A percentile compares a stretch with the other conserved stretches of the same genome.
These are phyloP conservation scores for Sporormia fimetaria DNA, from an alignment of 495 filamentous ascomycete genomes.

Conservation along the genomic window DNA sequence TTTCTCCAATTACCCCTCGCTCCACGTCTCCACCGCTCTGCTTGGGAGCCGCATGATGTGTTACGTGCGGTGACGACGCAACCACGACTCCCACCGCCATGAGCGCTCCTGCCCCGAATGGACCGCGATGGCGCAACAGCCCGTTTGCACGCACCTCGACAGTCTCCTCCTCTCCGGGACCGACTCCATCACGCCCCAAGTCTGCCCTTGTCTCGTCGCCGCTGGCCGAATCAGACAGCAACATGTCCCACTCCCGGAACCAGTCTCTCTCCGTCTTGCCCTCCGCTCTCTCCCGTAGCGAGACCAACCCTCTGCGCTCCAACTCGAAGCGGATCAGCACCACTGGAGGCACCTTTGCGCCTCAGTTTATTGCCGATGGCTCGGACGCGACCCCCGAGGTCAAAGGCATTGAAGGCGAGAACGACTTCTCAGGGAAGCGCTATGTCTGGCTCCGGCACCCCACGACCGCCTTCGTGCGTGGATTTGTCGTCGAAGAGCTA, in stretches of 20 bases:
- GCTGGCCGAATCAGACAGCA: conserved; percentile 29
- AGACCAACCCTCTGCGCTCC: conserved; percentile 43
- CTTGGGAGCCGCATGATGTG: conserved; percentile 9
- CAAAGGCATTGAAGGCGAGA: conserved; percentile 77
- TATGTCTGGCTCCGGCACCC: conserved; percentile 95
- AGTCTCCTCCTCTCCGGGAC: conserved; percentile 49
- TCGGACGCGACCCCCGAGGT: conserved; percentile 56
- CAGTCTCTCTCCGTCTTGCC: conserved; percentile 45
- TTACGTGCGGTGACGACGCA: conserved; percentile 9
- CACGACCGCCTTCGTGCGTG: conserved; percentile 77
- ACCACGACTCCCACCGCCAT: conserved; percentile 23
- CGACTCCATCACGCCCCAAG: conserved; percentile 52
- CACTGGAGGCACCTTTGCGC: conserved; percentile 74
- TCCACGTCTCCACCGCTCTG: too few relatives aligned
- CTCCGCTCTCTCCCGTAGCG: conserved; percentile 28
- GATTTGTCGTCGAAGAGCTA: conserved; percentile 77
- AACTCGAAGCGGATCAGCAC: conserved; percentile 46
- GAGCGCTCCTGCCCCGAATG: conserved; percentile 35
- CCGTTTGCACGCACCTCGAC: conserved; percentile 58
- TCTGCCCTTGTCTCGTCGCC: conserved; percentile 58
- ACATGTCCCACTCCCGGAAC: conserved; percentile 45
- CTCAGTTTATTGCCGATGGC: conserved; percentile 87
- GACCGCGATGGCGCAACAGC: conserved; percentile 53
- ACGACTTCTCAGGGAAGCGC: conserved; percentile 97
- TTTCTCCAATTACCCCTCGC: too few relatives aligned